Evolutionary conservation across 73 alveolate genomes (phyloP).

Genomic region (Tetrahymena elliotti): DNA sequence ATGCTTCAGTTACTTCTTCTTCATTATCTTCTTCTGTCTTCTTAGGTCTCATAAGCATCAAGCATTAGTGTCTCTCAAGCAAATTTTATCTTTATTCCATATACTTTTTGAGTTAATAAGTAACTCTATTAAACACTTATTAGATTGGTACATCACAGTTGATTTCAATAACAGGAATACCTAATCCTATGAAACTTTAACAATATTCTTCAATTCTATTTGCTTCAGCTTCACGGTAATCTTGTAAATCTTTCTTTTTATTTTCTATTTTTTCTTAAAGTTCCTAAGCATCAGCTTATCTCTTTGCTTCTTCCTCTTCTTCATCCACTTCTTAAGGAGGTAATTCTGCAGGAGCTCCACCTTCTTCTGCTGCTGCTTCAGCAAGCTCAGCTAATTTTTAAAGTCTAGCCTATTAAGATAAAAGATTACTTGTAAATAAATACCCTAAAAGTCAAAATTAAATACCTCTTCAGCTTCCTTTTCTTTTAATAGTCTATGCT

Average conservation of each 20-base stretch:
- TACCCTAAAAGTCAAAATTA: constrained; percentile 25
- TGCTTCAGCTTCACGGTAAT: constrained; percentile 54
- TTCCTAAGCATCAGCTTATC: neutral
- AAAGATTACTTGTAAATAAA: constrained; percentile 43
- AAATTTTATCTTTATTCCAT: neutral
- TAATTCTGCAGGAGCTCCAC: constrained; percentile 25
- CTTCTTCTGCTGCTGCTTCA: constrained; percentile 48
- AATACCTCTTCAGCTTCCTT: constrained; percentile 64
- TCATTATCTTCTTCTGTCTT: neutral
- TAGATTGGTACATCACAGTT: constrained; percentile 53
- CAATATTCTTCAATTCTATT: constrained; percentile 50
- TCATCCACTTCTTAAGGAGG: constrained; percentile 61
- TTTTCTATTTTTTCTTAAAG: constrained; percentile 57
- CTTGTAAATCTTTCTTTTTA: constrained; percentile 34
- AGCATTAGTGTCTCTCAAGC: neutral
- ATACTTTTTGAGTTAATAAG: neutral
- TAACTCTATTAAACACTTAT: constrained; percentile 41
- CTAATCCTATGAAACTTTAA: constrained; percentile 55
- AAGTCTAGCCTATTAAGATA: constrained; percentile 55
- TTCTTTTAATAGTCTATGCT: constrained; percentile 75
- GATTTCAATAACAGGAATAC: constrained; percentile 61
- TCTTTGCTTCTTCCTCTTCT: constrained; percentile 42
- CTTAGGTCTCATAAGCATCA: neutral
- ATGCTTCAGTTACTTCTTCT: neutral
- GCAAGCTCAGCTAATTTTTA: constrained; percentile 57